Base-by-base conservation (phyloP, 2,329 filamentous ascomycete genomes). In the Ceratocystis cubensis region DNA sequence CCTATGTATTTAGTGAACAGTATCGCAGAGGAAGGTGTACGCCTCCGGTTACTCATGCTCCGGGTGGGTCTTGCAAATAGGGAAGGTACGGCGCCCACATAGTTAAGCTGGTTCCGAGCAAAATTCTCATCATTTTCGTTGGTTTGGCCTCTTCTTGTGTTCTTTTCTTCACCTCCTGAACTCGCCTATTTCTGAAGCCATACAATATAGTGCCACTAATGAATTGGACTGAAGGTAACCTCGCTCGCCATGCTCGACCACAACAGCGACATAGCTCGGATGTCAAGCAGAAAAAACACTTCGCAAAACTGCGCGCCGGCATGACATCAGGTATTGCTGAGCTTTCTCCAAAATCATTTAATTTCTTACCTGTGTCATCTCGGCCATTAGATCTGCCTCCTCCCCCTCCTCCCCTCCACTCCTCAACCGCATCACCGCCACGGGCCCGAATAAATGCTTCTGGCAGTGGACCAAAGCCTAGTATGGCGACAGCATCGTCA, bases 141-240 rank as follows among this genome's bases (percentile, higher is more conserved):
- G 17, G 37, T n/a, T 59, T 59, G 56, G 28, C 53, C 17, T 59
- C 22, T 57, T 57, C 13, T 33, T 17, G 37, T 59, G 1, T 13
- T 37, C 1, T 59, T 37, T 59, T 25, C 56, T 22, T 17, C 15
- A 2, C 6, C 41, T 33, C 3, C 5, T 28, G n/a, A 17, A 13
- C 17, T 59, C 41, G 33, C 48, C 22, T 5, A 8, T 65, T 15
- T 25, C 17, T 65, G 6, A 57, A 41, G 8, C n/a, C 57, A 30
- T 28, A 57, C 5, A 7, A 6, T 10, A 41, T 41, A 7, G 17
- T 15, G 20, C 30, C 37, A 70, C 37, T 41, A 53, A 79, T 79
- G 77, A 79, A 79, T 69, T 78, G 77, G 76, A 78, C 74, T 1
- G 75, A 75, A 68, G 75, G 76, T 8, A 69, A 71, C 44, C 73